Conservation (phyloP, 257 asterid genomes). For the Verbena officinalis region DNA sequence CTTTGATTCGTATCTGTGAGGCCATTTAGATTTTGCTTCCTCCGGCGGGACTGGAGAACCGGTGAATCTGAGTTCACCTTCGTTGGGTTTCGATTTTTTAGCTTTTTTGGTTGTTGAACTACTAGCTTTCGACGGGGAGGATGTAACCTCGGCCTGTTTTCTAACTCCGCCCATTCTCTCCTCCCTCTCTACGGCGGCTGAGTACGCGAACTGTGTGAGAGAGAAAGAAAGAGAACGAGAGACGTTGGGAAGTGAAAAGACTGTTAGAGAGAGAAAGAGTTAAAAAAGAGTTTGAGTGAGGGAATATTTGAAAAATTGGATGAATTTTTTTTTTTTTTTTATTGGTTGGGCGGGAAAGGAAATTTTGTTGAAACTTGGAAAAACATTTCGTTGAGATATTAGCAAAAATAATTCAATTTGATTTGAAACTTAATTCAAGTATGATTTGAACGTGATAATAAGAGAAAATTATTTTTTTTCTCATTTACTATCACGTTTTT, state of each 20-base stretch:
- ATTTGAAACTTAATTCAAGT: too few species aligned
- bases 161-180: conserved; percentile 21
- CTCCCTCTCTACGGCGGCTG: not conserved
- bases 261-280: not conserved
- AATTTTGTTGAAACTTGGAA: not conserved
- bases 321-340: too few species aligned
- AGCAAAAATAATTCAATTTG: too few species aligned
- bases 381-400: too few species aligned
- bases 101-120: conserved; percentile 19
- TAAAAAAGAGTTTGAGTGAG: not conserved
- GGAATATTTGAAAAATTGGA: not conserved
- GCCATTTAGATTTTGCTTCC: conserved; percentile 36
- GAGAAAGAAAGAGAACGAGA: not conserved
- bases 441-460: too few species aligned
- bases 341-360: conserved; percentile 1
- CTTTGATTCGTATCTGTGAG: conserved; percentile 39
- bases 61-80: not conserved
- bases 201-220: not conserved
- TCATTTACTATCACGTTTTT: too few species aligned
- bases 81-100: conserved; percentile 2
- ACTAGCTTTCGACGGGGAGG: conserved; percentile 20
- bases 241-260: not conserved
- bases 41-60: conserved; percentile 22
- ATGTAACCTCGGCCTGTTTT: conserved; percentile 17
- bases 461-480: too few species aligned